Percentiles rank a stretch among this genome's conserved stretches.
These are phyloP conservation scores for Simplicillium sp. DNA, from an alignment of 2,329 filamentous ascomycete species.

Conservation along the genomic window DNA sequence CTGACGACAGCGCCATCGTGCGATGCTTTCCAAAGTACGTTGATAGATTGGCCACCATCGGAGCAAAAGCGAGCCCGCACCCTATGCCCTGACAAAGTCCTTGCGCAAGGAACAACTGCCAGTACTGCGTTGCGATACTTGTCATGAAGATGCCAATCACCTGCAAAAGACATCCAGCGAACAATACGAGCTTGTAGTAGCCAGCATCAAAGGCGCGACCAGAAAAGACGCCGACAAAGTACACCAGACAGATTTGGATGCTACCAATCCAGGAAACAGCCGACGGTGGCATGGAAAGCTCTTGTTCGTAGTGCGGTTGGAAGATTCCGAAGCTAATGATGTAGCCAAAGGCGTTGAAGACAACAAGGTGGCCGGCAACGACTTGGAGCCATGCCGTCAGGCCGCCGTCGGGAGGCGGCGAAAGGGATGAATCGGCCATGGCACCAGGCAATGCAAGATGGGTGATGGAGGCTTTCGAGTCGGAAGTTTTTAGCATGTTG, in stretches of 20 bases:
- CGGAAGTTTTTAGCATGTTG: too few species aligned
- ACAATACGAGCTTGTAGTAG: slow-evolving; percentile 22
- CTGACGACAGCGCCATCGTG: slow-evolving; percentile 49
- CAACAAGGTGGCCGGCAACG: slow-evolving; percentile 23
- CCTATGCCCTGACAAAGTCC: slow-evolving; percentile 49
- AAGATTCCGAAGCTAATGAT: slow-evolving; percentile 28
- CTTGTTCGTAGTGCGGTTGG: slow-evolving; percentile 25
- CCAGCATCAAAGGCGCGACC: slow-evolving; percentile 33
- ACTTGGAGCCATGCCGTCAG: slow-evolving; percentile 27
- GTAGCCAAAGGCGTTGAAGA: slow-evolving; percentile 28
- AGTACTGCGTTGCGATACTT: slow-evolving; percentile 31
- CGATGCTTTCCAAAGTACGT: slow-evolving; percentile 53
- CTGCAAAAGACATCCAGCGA: slow-evolving; percentile 29
- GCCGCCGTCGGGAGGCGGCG: slow-evolving; percentile 23
- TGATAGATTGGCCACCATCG: slow-evolving; percentile 41
- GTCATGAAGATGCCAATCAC: slow-evolving; percentile 34
- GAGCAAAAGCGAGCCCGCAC: slow-evolving; percentile 42
- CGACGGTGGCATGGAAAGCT: slow-evolving; percentile 20
- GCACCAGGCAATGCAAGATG: too few species aligned
- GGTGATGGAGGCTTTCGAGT: too few species aligned
- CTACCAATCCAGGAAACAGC: slow-evolving; percentile 40
- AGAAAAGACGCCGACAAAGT: slow-evolving; percentile 28
- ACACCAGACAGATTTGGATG: slow-evolving; percentile 33
- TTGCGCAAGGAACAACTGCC: slow-evolving; percentile 40
- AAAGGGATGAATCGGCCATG: not conserved